phyloP scores from a whole-genome alignment of 129 eudicot genomes.

The Saposhnikovia divaricata region DNA sequence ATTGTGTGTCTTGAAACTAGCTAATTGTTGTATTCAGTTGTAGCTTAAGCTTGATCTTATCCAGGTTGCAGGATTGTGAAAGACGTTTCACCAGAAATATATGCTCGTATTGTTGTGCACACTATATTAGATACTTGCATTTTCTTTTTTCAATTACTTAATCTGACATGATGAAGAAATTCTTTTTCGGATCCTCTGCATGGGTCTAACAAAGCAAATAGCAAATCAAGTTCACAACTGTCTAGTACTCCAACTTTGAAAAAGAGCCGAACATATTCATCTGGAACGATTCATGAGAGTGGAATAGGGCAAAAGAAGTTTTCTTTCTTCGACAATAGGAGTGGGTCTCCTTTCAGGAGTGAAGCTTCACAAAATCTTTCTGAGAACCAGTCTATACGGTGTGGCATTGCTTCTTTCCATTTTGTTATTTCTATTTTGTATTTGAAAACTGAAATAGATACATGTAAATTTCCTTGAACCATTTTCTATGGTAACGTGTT shows the following conservation, averaged over 20 bases:
- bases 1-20: background rate
- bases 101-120: too few species aligned
- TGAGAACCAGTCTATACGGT: constrained; percentile 53
- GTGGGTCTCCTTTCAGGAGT: constrained; percentile 68
- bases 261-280: constrained; percentile 78
- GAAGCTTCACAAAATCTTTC: constrained; percentile 41
- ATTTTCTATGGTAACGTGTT: background rate
- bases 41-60: background rate
- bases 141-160: too few species aligned
- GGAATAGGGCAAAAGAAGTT: constrained; percentile 34
- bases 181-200: too few species aligned
- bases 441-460: background rate
- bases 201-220: too few species aligned
- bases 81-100: too few species aligned
- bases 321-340: constrained; percentile 20
- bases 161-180: too few species aligned
- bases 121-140: too few species aligned
- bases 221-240: too few species aligned
- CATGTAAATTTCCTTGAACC: background rate
- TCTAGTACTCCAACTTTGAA: constrained; percentile 43
- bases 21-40: background rate
- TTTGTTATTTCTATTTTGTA: background rate
- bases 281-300: constrained; percentile 49
- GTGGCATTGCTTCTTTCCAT: constrained; percentile 13
- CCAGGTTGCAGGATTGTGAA: background rate